Percentiles rank a stretch among this genome's conserved stretches.
Evolutionary conservation across 2,329 filamentous ascomycete species (phyloP).

Genomic region (Colletotrichum lupini): DNA sequence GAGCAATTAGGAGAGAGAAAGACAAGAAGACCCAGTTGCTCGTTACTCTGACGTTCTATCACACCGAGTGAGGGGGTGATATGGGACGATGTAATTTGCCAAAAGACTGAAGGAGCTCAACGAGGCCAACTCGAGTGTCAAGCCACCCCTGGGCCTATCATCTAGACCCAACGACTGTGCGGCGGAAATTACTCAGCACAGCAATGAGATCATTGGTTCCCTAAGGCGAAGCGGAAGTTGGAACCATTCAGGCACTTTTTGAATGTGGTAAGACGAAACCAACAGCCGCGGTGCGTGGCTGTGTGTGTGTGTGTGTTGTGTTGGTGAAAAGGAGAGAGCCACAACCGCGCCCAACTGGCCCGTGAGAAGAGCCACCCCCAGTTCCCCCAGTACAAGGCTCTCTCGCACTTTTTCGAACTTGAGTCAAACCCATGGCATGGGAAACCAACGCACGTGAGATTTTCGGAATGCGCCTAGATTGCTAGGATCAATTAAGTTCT

Average conservation of each 20-base stretch:
- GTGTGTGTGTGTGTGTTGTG: neutral
- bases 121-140: no score
- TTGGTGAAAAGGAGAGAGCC: neutral
- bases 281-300: constrained; percentile 4
- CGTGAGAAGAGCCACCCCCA: neutral
- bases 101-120: no score
- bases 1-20: neutral
- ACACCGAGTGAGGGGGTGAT: neutral
- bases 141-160: no score
- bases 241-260: constrained; percentile 33
- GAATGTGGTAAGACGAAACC: constrained; percentile 35
- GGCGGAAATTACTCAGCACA: neutral
- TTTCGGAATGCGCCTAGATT: neutral
- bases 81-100: neutral
- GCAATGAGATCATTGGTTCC: neutral
- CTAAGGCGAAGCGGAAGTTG: neutral
- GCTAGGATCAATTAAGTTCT: neutral
- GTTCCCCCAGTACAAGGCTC: neutral
- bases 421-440: neutral
- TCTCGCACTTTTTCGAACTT: neutral
- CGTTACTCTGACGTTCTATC: neutral
- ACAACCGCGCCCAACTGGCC: neutral
- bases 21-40: neutral
- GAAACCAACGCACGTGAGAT: neutral
- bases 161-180: no score